Base-by-base conservation (phyloP, 1,284 basidiomycete genomes). In the Ustilago lituana region DNA sequence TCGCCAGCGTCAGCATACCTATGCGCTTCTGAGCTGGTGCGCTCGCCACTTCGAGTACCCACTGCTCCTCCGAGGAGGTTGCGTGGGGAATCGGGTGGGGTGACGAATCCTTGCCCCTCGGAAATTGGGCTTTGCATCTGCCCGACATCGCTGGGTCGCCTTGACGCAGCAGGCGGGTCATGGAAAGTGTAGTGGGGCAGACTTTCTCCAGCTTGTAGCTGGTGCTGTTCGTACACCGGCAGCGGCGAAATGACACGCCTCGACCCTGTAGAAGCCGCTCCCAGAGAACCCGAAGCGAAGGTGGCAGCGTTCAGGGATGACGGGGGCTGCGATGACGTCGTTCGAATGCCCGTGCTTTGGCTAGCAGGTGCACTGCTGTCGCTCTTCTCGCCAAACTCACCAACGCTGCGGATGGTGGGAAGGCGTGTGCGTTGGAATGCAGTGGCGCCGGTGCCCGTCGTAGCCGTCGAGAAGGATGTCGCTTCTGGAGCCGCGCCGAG, bases 311-410 rank as follows among this genome's bases (percentile, higher is more conserved):
- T 46, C 22, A 20, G 22, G 22, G 47, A 52, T 4, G 31, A 32
- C 1, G 40, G 29, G 6, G 35, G 17, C 44, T 53, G 44, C 19
- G 44, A 44, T 5, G 45, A 38, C 4, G 32, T 19, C 0, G 43
- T 52, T 7, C 40, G 37, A 14, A 36, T 31, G 3, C 44, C 53
- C 4, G 44, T 44, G 26, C 54, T 48, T 22, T 44, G 46, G 11
- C 26, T 47, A 14, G 14, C n/a, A 5, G 26, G 26, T 7, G 6
- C n/a, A 10, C 44, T 39, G 41, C 43, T 36, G 15, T 63, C 57
- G 56, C 56, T 55, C 37, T 48, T 51, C 45, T 75, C 74, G 20
- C 74, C 72, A 19, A 76, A 70, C 40, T 76, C 74, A 36, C 73
- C 58, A 8, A 76, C 74, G 32, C 63, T 71, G 7, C 50, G 64